Conservation (phyloP, 2,329 filamentous ascomycete species). For the Nothopassalora personata region DNA sequence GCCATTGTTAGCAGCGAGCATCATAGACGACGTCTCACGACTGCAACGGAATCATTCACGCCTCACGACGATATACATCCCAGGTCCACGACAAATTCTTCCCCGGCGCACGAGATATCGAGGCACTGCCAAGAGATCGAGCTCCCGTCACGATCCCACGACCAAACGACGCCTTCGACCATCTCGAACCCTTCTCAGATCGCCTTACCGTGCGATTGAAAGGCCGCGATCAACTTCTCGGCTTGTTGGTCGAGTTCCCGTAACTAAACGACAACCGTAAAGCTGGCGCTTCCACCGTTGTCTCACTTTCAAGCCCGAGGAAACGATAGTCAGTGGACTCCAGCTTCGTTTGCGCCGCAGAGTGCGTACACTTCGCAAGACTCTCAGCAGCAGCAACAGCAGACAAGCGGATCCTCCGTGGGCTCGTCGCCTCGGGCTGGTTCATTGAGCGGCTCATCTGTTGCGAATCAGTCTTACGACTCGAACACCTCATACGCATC, state of each 20-base stretch:
- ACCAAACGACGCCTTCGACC: neutral
- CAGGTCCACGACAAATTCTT: conserved; percentile 7
- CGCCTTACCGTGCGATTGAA: neutral
- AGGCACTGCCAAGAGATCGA: neutral
- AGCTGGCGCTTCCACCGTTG: conserved; percentile 89
- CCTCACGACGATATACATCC: conserved; percentile 6
- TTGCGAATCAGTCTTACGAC: conserved; percentile 40
- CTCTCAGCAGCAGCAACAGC: conserved; percentile 44
- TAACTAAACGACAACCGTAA: conserved; percentile 55
- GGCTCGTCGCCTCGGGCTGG: conserved; percentile 70
- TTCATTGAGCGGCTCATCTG: conserved; percentile 60
- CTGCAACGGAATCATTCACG: conserved; percentile 10
- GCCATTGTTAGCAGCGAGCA: conserved; percentile 25
- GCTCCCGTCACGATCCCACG: neutral
- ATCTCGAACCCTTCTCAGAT: neutral
- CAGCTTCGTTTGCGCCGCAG: conserved; percentile 58
- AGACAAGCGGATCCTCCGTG: conserved; percentile 60
- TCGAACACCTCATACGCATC: conserved; percentile 54
- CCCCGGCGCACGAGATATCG: neutral
- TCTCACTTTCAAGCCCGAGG: conserved; percentile 77
- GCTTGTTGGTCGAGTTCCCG: conserved; percentile 14
- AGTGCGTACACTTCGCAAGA: conserved; percentile 50
- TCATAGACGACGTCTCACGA: conserved; percentile 21
- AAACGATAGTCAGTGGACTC: conserved; percentile 66
- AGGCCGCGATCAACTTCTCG: conserved; percentile 8